Conservation (phyloP, 805 yeast genomes). For the Monosporozyma yasuniensis region DNA sequence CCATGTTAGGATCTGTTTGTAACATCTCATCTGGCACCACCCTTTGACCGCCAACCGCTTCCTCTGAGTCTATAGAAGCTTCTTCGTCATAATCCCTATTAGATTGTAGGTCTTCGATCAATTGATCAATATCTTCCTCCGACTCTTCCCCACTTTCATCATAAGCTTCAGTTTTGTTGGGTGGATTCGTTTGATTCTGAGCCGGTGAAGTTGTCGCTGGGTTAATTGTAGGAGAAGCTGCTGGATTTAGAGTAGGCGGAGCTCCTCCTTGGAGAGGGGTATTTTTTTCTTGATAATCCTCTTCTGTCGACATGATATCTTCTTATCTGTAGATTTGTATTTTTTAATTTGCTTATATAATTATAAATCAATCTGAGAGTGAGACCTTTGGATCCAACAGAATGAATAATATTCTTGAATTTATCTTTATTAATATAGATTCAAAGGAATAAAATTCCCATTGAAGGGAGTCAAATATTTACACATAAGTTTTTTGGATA, state of each 20-base stretch:
- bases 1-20: conserved; percentile 70
- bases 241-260: not conserved
- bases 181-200: not conserved
- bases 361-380: too few species aligned
- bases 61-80: conserved; percentile 24
- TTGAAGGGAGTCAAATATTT: not conserved
- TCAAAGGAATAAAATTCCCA: not conserved
- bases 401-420: not conserved
- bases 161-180: not conserved
- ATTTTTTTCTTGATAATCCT: not conserved
- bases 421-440: not conserved
- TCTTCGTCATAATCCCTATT: conserved; percentile 45
- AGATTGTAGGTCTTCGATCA: conserved; percentile 67
- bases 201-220: not conserved
- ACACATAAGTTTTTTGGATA: not conserved
- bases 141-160: conserved; percentile 21
- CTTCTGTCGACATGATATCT: not conserved
- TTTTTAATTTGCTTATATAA: too few species aligned
- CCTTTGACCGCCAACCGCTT: conserved; percentile 50
- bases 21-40: conserved; percentile 80
- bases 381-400: too few species aligned
- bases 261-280: not conserved
- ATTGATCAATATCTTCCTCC: conserved; percentile 62
- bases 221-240: not conserved
- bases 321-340: not conserved